These are phyloP conservation scores for Acorus gramineus DNA, from an alignment of 106 monocot species.

Conservation along the genomic window DNA sequence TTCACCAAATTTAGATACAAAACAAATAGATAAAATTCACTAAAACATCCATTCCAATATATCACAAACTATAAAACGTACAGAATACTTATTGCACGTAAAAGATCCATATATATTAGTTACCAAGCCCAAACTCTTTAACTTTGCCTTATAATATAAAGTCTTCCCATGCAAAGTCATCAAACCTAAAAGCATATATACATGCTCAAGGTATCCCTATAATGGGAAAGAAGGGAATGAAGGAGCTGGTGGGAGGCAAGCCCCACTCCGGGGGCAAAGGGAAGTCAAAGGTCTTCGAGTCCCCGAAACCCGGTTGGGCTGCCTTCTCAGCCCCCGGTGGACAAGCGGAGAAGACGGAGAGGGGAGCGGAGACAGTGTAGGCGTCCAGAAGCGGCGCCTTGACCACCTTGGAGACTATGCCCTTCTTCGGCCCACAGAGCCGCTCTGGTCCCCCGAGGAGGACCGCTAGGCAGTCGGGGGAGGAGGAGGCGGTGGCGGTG, in stretches of 20 bases:
- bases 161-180: too few relatives aligned
- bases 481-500: neutral
- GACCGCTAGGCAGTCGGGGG: neutral
- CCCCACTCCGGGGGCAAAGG: conserved; percentile 1
- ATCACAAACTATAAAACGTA: too few relatives aligned
- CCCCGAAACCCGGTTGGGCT: too few relatives aligned
- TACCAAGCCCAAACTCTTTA: too few relatives aligned
- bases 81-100: too few relatives aligned
- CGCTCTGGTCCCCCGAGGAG: conserved; percentile 1
- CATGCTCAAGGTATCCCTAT: conserved; percentile 7
- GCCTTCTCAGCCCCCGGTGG: neutral
- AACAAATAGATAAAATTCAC: too few relatives aligned
- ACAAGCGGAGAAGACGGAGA: conserved; percentile 1
- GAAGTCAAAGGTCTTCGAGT: neutral
- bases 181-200: too few relatives aligned
- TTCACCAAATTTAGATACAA: too few relatives aligned
- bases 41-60: too few relatives aligned
- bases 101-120: too few relatives aligned
- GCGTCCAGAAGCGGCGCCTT: neutral
- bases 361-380: conserved; percentile 3
- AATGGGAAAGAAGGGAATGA: conserved; percentile 1
- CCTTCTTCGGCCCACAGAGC: conserved; percentile 1
- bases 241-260: neutral
- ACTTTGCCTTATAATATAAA: too few relatives aligned
- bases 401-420: conserved; percentile 3